These are phyloP conservation scores for Rauvolfia tetraphylla DNA, from an alignment of 257 asterid genomes.

Conservation along the genomic window DNA sequence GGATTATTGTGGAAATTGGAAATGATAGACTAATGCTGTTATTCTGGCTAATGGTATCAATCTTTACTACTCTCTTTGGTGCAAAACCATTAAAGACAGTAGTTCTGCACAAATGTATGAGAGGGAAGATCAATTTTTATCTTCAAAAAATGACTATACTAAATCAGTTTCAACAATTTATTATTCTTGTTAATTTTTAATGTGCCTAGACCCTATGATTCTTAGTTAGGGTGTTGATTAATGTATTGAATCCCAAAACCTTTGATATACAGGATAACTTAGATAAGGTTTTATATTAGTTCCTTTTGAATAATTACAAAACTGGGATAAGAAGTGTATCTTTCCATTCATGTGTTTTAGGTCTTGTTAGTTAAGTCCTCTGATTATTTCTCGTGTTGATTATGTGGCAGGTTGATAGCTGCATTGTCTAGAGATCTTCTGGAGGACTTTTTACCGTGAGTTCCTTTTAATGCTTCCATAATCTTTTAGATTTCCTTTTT, in stretches of 20 bases:
- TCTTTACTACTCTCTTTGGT: neutral
- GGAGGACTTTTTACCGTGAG: slow-evolving; percentile 80
- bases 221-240: neutral
- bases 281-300: neutral
- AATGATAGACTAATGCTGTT: neutral
- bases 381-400: slow-evolving; percentile 12
- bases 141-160: neutral
- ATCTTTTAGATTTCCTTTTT: neutral
- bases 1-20: neutral
- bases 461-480: slow-evolving; percentile 19
- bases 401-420: slow-evolving; percentile 60
- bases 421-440: slow-evolving; percentile 86
- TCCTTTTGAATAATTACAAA: neutral
- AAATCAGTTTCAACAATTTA: neutral
- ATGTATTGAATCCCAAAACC: neutral
- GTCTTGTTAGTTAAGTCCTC: slow-evolving; percentile 2
- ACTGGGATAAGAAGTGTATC: too few species aligned
- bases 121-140: neutral
- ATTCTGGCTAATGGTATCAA: neutral
- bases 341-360: neutral
- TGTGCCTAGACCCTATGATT: neutral
- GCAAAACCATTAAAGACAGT: neutral
- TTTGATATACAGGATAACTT: neutral
- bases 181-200: neutral
- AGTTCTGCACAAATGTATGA: neutral